phyloP scores from a whole-genome alignment of 2,329 filamentous ascomycete genomes.

The Acrocalymma vagum region DNA sequence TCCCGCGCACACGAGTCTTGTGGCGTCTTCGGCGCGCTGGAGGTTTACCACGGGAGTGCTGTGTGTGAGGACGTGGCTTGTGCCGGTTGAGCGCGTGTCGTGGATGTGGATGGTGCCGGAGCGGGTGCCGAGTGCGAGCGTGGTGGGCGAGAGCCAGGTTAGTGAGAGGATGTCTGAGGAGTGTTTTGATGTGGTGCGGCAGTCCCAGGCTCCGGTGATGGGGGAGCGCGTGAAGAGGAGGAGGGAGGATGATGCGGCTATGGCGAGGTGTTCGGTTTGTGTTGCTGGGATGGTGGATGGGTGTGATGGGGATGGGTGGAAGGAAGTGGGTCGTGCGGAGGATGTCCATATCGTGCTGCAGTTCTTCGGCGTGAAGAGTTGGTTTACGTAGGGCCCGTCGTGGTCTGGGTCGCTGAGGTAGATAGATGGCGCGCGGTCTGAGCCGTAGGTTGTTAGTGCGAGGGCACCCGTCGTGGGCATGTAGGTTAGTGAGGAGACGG shows the following conservation, averaged over 20 bases:
- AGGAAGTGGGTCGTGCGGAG: conserved; percentile 28
- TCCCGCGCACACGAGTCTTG: conserved; percentile 36
- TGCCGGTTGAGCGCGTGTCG: conserved; percentile 37
- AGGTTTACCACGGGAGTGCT: conserved; percentile 30
- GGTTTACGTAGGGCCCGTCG: conserved; percentile 34
- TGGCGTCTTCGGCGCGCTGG: conserved; percentile 33
- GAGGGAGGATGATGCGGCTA: conserved; percentile 37
- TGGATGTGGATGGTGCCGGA: conserved; percentile 43
- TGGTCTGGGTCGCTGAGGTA: conserved; percentile 33
- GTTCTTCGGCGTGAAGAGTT: conserved; percentile 35
- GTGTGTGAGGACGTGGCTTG: conserved; percentile 34
- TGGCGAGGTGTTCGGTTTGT: conserved; percentile 37
- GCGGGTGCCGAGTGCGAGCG: conserved; percentile 41
- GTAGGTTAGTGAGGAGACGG: conserved; percentile 40
- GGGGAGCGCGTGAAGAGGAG: conserved; percentile 30
- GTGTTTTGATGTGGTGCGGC: conserved; percentile 6
- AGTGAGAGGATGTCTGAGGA: conserved; percentile 42
- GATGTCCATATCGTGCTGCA: conserved; percentile 38
- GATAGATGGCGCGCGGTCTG: conserved; percentile 34
- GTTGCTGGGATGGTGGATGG: conserved; percentile 25
- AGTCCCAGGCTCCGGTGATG: conserved; percentile 32
- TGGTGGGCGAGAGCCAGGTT: conserved; percentile 41
- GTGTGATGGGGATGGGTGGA: conserved; percentile 14
- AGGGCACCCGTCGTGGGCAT: conserved; percentile 36
- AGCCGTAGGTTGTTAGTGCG: conserved; percentile 39